These are phyloP conservation scores for Penicillium sp. DNA, from an alignment of 2,329 filamentous ascomycete species.

Conservation along the genomic window DNA sequence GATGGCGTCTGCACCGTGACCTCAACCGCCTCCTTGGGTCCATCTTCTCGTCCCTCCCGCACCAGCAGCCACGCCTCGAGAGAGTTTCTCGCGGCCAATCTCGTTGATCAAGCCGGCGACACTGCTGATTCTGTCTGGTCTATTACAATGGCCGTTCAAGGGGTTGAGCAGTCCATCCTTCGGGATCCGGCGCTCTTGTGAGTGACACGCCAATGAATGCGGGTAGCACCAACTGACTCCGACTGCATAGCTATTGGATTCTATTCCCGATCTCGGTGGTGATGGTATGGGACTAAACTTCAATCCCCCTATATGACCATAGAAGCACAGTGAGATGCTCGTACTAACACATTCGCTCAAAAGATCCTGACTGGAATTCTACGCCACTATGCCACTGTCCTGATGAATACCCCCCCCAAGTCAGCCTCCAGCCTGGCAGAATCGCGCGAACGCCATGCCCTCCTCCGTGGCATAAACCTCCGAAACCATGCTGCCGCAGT, in stretches of 20 bases:
- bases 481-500: slow-evolving; percentile 79
- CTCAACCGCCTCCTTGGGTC: slow-evolving; percentile 16
- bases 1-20: slow-evolving; percentile 14
- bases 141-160: slow-evolving; percentile 68
- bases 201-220: slow-evolving; percentile 34
- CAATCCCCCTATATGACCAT: neutral
- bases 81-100: too few relatives aligned
- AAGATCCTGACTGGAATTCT: slow-evolving; percentile 89
- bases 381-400: slow-evolving; percentile 91
- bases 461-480: slow-evolving; percentile 79
- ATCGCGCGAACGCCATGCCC: slow-evolving; percentile 75
- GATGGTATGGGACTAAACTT: slow-evolving; percentile 60
- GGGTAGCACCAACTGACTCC: slow-evolving; percentile 15
- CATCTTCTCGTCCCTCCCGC: slow-evolving; percentile 13
- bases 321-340: neutral
- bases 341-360: neutral
- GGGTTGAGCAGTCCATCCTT: slow-evolving; percentile 90
- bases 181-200: slow-evolving; percentile 98
- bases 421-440: slow-evolving; percentile 60
- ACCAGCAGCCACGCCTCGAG: neutral
- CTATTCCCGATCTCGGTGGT: slow-evolving; percentile 94
- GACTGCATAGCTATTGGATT: slow-evolving; percentile 83
- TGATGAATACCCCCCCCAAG: slow-evolving; percentile 83
- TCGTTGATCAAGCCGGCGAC: slow-evolving; percentile 1
- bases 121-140: slow-evolving; percentile 5